These are phyloP conservation scores for Trichoderma guizhouense DNA, from an alignment of 2,329 filamentous ascomycete genomes.

Conservation along the genomic window DNA sequence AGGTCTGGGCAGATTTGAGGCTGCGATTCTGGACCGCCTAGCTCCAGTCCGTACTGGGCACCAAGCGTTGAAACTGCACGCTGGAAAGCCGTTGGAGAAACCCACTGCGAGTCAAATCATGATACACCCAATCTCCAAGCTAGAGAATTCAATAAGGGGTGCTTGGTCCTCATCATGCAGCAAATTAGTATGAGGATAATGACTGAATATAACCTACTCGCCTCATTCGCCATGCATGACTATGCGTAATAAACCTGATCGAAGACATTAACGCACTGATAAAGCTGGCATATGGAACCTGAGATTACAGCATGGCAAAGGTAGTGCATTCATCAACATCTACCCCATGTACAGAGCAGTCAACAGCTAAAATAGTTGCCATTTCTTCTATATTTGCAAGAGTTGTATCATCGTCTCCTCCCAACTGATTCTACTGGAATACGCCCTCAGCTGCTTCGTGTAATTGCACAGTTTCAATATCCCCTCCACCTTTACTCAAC, in stretches of 20 bases:
- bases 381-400: background rate
- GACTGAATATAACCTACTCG: background rate
- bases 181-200: background rate
- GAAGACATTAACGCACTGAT: background rate
- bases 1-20: background rate
- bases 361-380: background rate
- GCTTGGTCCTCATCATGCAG: background rate
- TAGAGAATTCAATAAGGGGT: background rate
- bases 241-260: background rate
- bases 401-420: background rate
- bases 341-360: background rate
- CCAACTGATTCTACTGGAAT: background rate
- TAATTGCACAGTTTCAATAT: background rate
- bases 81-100: background rate
- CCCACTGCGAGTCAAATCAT: background rate
- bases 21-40: background rate
- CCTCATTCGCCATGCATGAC: background rate
- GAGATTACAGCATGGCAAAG: background rate
- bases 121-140: background rate
- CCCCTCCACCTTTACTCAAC: background rate
- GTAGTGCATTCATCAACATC: background rate
- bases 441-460: background rate
- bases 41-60: background rate
- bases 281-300: background rate
- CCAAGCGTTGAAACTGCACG: background rate